Base-by-base conservation (phyloP, 1,139 yeast genomes). In the Debaryomycetaceae sp. region DNA sequence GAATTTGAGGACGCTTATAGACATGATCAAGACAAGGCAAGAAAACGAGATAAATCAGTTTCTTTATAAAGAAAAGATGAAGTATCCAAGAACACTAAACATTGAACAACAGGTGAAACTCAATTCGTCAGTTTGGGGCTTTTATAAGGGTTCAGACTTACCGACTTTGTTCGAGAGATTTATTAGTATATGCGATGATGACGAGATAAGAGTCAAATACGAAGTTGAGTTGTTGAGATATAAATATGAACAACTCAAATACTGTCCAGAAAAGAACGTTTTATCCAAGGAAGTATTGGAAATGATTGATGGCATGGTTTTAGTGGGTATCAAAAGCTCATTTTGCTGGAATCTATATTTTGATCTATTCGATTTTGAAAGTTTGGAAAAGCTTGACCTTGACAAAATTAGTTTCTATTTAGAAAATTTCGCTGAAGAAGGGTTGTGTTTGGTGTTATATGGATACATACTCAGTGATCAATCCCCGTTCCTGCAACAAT, bases 281-380 rank as follows among this genome's bases (percentile, higher is more conserved):
- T 60, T 75, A 42, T 65, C 66, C n/a, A 53, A 53, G 2, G 75
- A 78, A 37, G 68, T 89, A 4, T 68, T 68, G 42, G 80, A 78
- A 9, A 73, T 81, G 75, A 80, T 83, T 1, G 85, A 81, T 20
- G 96, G 86, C 36, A 80, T 91, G 83, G 81, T 90, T 4, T 65
- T 85, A 24, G 80, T 93, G 11, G 76, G 79, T 37, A 78, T 83
- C 13, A 73, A 76, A 0, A 81, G 83, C 24, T 67, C 77, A 27
- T 68, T 78, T 36, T 89, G 93, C 1, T 93, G 97, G 96, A 73
- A 77, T 41, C 59, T 85, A 11, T 81, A 81, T 54, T 80, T 90
- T 53, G 96, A 93, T 55, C 86, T 93, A 85, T 53, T 66, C 34
- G 97, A 93, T 59, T 76, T 75, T 6, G 61, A 59, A 3, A 66